Conservation (phyloP, 257 asterid species). For the Forsythia viridissima region DNA sequence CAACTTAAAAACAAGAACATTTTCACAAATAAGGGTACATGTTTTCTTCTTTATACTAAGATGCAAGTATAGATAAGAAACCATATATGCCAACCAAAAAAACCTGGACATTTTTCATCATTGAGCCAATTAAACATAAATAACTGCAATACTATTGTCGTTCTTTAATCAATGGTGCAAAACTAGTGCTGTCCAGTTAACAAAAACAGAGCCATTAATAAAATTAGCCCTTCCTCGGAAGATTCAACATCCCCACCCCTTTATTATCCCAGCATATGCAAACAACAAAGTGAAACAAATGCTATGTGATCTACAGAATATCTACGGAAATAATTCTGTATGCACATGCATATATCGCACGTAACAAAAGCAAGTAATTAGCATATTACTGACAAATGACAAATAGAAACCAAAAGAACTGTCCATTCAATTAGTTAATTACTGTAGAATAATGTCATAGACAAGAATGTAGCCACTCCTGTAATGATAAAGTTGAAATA, state of each 20-base stretch:
- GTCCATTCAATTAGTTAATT: neutral
- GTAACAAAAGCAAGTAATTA: neutral
- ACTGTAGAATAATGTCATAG: neutral
- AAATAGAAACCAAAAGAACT: neutral
- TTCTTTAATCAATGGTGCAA: neutral
- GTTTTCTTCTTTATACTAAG: neutral
- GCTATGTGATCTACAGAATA: neutral
- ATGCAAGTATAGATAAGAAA: neutral
- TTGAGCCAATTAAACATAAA: constrained; percentile 1
- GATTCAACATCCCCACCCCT: neutral
- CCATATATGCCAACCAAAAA: constrained; percentile 5
- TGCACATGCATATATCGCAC: neutral
- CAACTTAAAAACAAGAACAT: neutral
- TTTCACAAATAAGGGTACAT: neutral
- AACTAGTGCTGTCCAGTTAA: neutral
- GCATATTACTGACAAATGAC: neutral
- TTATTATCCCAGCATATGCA: neutral
- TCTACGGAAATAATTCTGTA: neutral
- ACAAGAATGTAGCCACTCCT: neutral
- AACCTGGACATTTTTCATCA: neutral
- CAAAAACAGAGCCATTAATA: neutral
- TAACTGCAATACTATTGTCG: constrained; percentile 2
- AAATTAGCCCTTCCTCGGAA: neutral
- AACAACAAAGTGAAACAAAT: neutral
- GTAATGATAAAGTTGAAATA: neutral